These are phyloP conservation scores for Phytopythium mirpurense DNA, from an alignment of 352 stramenopile species.

Conservation along the genomic window DNA sequence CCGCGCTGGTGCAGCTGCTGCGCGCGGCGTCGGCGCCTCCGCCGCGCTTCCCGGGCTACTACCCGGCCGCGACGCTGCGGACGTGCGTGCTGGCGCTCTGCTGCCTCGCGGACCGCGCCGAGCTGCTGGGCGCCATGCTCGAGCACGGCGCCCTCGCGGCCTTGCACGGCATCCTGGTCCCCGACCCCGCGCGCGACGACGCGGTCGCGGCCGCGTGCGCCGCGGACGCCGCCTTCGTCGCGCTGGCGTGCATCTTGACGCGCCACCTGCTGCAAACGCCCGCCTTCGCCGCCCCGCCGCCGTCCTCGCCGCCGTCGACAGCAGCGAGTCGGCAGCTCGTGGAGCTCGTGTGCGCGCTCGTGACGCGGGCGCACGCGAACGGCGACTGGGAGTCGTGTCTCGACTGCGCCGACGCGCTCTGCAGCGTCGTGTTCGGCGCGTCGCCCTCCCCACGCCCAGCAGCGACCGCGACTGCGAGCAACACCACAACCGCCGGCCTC, in stretches of 20 bases:
- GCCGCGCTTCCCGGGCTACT: background rate
- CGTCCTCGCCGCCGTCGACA: background rate
- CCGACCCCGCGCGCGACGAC: background rate
- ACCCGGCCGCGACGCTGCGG: slow-evolving; percentile 20
- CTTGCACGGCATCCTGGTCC: slow-evolving; percentile 29
- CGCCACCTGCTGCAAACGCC: slow-evolving; percentile 50
- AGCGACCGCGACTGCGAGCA: background rate
- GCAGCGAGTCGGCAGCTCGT: slow-evolving; percentile 14
- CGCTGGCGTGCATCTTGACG: slow-evolving; percentile 50
- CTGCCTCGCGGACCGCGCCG: slow-evolving; percentile 34
- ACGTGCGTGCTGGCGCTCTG: slow-evolving; percentile 55
- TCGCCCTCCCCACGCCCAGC: background rate
- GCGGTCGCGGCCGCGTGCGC: background rate
- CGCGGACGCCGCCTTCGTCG: slow-evolving; percentile 28
- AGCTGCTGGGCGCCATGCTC: slow-evolving; percentile 48
- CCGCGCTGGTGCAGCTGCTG: slow-evolving; percentile 1
- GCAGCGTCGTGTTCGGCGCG: slow-evolving; percentile 38
- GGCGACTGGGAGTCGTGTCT: slow-evolving; percentile 38
- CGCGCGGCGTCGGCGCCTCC: background rate
- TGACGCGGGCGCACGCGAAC: slow-evolving; percentile 13
- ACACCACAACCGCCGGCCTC: background rate
- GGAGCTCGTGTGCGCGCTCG: slow-evolving; percentile 45
- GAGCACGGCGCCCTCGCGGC: slow-evolving; percentile 28
- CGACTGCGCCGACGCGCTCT: slow-evolving; percentile 60
- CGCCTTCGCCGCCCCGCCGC: slow-evolving; percentile 7